Conservation (phyloP, 768 basidiomycete species). For the Mycena chlorophos region DNA sequence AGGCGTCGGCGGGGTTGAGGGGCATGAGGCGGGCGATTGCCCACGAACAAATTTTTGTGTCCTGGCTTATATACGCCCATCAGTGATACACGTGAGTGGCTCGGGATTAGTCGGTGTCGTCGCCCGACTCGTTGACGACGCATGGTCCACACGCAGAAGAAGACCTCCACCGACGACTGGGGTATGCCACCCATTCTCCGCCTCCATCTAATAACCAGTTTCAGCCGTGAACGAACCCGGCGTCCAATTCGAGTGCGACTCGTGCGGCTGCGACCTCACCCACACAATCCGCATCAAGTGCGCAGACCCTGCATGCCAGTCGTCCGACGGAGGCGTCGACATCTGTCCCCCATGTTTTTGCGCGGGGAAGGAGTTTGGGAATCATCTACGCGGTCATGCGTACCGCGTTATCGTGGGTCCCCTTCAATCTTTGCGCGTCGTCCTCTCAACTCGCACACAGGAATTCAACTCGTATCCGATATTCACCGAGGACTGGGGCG, state of each 20-base stretch:
- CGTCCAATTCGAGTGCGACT: slow-evolving; percentile 80
- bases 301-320: slow-evolving; percentile 70
- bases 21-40: slow-evolving; percentile 14
- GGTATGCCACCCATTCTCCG: background rate
- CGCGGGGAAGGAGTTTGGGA: slow-evolving; percentile 83
- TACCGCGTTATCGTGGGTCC: slow-evolving; percentile 86
- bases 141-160: background rate
- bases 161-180: background rate
- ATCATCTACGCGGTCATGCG: slow-evolving; percentile 81
- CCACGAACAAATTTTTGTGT: background rate
- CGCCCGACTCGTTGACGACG: background rate
- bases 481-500: slow-evolving; percentile 94
- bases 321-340: slow-evolving; percentile 74
- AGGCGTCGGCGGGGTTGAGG: slow-evolving; percentile 71
- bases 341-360: slow-evolving; percentile 93
- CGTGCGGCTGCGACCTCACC: slow-evolving; percentile 85
- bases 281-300: slow-evolving; percentile 98
- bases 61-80: slow-evolving; percentile 5
- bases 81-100: background rate
- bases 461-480: slow-evolving; percentile 97
- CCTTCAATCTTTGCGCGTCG: background rate
- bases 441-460: slow-evolving; percentile 38
- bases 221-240: slow-evolving; percentile 80
- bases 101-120: background rate
- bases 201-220: background rate